Evolutionary conservation across 208 protist genomes (phyloP).

Genomic region (Wallacemonas sp.): DNA sequence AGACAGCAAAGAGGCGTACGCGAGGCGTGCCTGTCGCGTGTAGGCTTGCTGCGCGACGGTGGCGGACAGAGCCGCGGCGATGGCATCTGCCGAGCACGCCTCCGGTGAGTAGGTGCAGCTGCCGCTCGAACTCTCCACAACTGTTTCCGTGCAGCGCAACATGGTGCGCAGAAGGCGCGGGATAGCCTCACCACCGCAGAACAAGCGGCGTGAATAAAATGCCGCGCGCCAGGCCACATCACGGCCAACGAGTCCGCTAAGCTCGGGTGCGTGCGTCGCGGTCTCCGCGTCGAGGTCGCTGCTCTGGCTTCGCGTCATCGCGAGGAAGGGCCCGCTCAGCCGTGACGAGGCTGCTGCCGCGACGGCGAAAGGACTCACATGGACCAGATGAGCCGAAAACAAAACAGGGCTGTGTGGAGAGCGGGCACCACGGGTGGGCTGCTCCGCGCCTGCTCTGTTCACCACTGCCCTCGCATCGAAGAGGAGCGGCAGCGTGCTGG

Average conservation of each 20-base stretch:
- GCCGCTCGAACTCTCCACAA: background rate
- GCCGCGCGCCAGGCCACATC: slow-evolving; percentile 15
- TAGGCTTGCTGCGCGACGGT: slow-evolving; percentile 1
- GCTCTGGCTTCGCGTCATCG: background rate
- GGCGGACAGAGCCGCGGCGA: background rate
- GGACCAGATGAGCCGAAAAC: slow-evolving; percentile 17
- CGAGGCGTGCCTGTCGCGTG: background rate
- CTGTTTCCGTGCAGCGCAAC: slow-evolving; percentile 12
- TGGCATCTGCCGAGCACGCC: background rate
- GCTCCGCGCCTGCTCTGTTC: background rate
- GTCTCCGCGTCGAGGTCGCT: background rate
- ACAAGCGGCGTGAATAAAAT: slow-evolving; percentile 33
- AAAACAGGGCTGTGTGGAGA: background rate
- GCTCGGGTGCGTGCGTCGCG: background rate
- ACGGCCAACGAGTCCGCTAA: background rate
- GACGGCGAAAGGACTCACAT: slow-evolving; percentile 32
- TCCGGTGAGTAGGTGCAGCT: slow-evolving; percentile 12
- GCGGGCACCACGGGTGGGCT: too few species aligned
- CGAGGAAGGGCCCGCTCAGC: background rate
- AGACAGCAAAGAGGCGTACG: background rate
- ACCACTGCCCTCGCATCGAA: slow-evolving; percentile 13
- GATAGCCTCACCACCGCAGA: slow-evolving; percentile 26
- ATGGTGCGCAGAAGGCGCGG: slow-evolving; percentile 27
- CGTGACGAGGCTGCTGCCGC: slow-evolving; percentile 23
- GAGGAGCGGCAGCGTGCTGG: slow-evolving; percentile 24